Base-by-base conservation (phyloP, 768 basidiomycete species). In the Boletales sp. region DNA sequence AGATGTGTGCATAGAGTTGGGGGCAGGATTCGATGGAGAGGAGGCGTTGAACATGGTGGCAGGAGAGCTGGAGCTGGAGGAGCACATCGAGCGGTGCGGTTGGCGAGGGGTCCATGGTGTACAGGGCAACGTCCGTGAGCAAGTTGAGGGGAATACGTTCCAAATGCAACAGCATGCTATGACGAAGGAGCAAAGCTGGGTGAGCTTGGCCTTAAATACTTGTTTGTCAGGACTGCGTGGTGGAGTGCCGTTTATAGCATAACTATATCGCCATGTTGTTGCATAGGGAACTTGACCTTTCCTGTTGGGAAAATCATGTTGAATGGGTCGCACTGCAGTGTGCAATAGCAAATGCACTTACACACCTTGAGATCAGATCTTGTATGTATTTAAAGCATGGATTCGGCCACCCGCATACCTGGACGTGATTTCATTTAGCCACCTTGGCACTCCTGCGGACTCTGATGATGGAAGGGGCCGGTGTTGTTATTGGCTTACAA, bases 1-100 rank as follows among this genome's bases (percentile, higher is more conserved):
- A 86, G 13, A 84, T 72, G 53, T 67, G 66, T 34, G 81, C 81
- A 58, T 82, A 83, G 39, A 84, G 72, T 50, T 80, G 74, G 3
- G 84, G 79, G 39, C 74, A 74, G 27, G 66, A 50, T n/a, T 60
- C 59, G 40, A 75, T 49, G 51, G 70, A 70, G 29, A 86, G 73
- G 8, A 70, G 65, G 35, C 62, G 61, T 45, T 81, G 64, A 21
- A 84, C 56, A 3, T 66, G 59, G 0, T 74, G 74, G 50, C 68
- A 76, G 17, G 78, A 76, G 50, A 76, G 62, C 43, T 78, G 59
- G 32, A 87, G 69, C 9, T 64, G 59, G 30, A 73, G 59, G 50
- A 87, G 62, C 40, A 69, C 60, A 35, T 54, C 62, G 12, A 76
- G 80, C 11, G 78, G 60, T 0, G 68, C 70, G 14, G 69, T 65